A percentile compares a stretch with the other conserved stretches of the same genome.
These are phyloP conservation scores for Pelagomonas calceolata DNA, from an alignment of 108 stramenopile genomes.

Conservation along the genomic window DNA sequence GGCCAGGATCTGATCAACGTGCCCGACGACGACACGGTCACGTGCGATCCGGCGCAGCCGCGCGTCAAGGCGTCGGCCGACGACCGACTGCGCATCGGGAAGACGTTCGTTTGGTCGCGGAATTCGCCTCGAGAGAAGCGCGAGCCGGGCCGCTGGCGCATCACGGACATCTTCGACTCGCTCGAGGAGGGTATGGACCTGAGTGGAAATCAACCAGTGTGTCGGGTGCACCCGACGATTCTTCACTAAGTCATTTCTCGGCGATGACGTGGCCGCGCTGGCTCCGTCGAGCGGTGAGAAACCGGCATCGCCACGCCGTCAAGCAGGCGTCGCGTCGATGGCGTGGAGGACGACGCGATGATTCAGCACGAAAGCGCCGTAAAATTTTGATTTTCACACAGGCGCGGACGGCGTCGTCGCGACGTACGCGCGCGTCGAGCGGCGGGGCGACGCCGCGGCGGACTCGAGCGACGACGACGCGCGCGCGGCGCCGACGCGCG, in stretches of 20 bases:
- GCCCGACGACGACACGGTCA: neutral
- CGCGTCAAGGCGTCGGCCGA: neutral
- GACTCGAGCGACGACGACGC: neutral
- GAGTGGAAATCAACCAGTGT: no score
- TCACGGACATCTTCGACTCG: neutral
- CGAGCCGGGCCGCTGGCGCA: neutral
- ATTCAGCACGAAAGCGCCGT: no score
- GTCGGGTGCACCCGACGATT: no score
- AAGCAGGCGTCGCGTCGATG: no score
- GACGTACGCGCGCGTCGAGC: neutral
- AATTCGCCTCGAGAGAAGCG: neutral
- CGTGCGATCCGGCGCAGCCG: neutral
- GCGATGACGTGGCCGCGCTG: no score
- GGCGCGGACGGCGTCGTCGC: neutral
- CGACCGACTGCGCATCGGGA: neutral
- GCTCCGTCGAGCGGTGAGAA: no score
- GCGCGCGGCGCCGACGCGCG: neutral
- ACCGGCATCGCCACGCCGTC: no score
- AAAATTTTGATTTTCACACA: no score
- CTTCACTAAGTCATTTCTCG: no score
- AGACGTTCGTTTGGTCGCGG: neutral
- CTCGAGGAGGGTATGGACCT: neutral
- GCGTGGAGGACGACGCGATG: no score
- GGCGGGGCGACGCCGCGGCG: no score
- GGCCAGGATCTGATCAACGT: neutral